Conservation (phyloP, 176 grass and related monocot genomes). For the Ananas comosus region DNA sequence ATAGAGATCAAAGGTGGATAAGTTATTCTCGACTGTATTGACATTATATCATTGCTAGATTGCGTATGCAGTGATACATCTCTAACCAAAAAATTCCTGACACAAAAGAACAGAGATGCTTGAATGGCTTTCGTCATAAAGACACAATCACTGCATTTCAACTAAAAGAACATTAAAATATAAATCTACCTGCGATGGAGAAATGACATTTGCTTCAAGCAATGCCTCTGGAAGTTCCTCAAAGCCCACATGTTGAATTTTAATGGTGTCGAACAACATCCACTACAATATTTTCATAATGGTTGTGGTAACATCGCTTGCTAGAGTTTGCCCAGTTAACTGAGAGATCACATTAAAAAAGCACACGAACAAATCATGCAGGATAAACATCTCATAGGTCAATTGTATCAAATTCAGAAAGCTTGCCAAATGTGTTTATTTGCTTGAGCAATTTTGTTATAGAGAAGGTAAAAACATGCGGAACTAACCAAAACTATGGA, state of each 20-base stretch:
- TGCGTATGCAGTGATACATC: neutral
- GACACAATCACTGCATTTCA: neutral
- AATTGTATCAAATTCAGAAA: too few species aligned
- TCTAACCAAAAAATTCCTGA: conserved; percentile 5
- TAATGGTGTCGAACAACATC: neutral
- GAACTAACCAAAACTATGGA: too few species aligned
- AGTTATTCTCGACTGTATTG: neutral
- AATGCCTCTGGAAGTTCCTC: conserved; percentile 7
- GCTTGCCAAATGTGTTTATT: too few species aligned
- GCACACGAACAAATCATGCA: too few species aligned
- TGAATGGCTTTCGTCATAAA: neutral
- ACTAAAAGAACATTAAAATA: neutral
- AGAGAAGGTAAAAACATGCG: too few species aligned
- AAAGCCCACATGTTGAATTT: conserved; percentile 9
- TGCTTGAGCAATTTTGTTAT: too few species aligned
- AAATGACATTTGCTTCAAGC: neutral
- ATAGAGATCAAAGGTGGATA: conserved; percentile 3
- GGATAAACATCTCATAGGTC: too few species aligned
- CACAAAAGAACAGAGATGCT: neutral
- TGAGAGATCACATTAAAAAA: too few species aligned
- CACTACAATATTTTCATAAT: too few species aligned
- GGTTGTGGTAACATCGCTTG: too few species aligned
- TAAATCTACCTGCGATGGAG: conserved; percentile 13
- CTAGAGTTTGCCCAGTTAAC: too few species aligned
- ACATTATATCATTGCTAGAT: neutral